Base-by-base conservation (phyloP, 2,329 filamentous ascomycete species). In the Bipolaris gigantea region DNA sequence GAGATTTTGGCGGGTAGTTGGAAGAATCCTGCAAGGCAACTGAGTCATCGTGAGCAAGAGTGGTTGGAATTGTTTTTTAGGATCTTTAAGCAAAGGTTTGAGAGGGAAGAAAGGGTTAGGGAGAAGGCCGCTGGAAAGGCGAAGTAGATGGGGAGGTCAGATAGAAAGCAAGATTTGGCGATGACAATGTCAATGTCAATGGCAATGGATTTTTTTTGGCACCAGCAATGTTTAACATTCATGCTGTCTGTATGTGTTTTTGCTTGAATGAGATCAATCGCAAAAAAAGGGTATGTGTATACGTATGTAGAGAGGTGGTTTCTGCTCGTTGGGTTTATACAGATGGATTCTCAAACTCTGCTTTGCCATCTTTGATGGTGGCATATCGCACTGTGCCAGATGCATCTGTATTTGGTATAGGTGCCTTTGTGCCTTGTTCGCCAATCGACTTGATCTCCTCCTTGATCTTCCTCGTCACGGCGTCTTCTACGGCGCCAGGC, bases 1-100 rank as follows among this genome's bases (percentile, higher is more conserved):
- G 91, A 96, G 61, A 83, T 95, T 36, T 79, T 96, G 42, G 85
- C 84, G 0, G 81, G 83, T 27, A 82, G 84, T 19, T 92, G 95
- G 77, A 88, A 85, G 73, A 73, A 70, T 36, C 76, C 78, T 4
- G 74, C 74, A 1, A 59, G 74, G 16, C 69, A 72, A 45, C 19
- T 80, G 50, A 69, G 68, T 2, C 72, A 72, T 39, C 70, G 74
- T 36, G 73, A 77, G 57, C 70, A 60, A 50, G 69, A 75, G 54
- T 80, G 78, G 78, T 62, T 80, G 64, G 73, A 71, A 2, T 45
- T 74, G 34, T 70, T 73, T 30, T 61, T 62, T 15, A 63, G 39
- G 46, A 61, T 72, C 10, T 73, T 73, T 48, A 59, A 59, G 8
- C 64, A 69, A 46, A 65, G 61, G 44, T 69, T 58, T 51, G 70